Evolutionary conservation across 441 rosid species (phyloP), one percentile per base, ranked within the genome.

Genomic region (Populus tomentosa): DNA sequence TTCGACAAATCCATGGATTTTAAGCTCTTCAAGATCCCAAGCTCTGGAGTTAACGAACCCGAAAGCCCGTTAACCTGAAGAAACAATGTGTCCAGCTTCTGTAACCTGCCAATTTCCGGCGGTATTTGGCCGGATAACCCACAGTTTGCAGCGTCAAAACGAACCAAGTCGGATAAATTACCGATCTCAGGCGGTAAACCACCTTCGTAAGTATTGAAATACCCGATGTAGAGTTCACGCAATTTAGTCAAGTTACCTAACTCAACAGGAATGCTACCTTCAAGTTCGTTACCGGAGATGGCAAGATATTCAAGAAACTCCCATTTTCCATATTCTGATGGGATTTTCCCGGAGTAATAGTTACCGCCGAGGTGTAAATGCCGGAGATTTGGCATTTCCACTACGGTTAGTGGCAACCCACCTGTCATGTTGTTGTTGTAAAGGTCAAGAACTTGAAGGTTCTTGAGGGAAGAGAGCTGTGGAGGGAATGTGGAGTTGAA

Each of bases 311-410:
- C 91, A 1, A 95, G 79, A 61, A 74, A 82, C 74, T 85, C 88
- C 94, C 95, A 94, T 16, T 75, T 71, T 70, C 98, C 97, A 77
- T 91, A 95, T 74, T 87, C 91, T 0, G 89, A 56, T 0, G 97
- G 98, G 80, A 94, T 91, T 70, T 35, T 75, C 10, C 98, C 98
- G 63, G 78, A 9, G 83, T 94, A 95, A 76, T 84, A 95, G 93
- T 95, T 95, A 0, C 98, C 99, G 1, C 99, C 99, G 69, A 95
- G 93, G 75, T 95, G 99, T 4, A 95, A 82, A 74, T 92, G 97
- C 0, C 88, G 93, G 80, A 95, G 88, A 70, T 82, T 86, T n/a
- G 91, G 79, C 75, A 95, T 82, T 50, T 86, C 88, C 23, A 93
- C 79, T 73, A 89, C 97, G 77, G 89, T 83, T 33, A 90, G 28